Conservation (phyloP, 2,329 filamentous ascomycete genomes). For the Pseudohalonectria lignicola region DNA sequence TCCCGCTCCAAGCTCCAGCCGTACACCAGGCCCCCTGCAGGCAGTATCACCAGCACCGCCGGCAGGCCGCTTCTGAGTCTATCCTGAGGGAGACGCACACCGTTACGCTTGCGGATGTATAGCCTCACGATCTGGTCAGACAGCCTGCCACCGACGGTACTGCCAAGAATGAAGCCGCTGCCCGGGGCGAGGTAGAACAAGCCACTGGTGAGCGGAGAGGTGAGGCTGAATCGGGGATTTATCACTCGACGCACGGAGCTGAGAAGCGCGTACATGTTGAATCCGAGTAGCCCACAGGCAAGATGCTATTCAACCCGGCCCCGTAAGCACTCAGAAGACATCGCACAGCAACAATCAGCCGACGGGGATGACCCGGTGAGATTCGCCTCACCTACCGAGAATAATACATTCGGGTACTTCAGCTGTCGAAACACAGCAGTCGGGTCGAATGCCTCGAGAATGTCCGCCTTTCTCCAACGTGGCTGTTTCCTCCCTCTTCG, state of each 20-base stretch:
- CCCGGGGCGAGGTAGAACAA: constrained; percentile 69
- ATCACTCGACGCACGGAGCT: constrained; percentile 63
- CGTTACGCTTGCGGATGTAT: constrained; percentile 48
- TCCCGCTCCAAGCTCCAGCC: constrained; percentile 38
- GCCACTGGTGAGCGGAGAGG: constrained; percentile 53
- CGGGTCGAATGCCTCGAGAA: constrained; percentile 4
- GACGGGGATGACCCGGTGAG: too few species aligned
- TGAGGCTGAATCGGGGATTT: constrained; percentile 62
- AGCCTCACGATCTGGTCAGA: constrained; percentile 56
- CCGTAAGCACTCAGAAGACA: too few species aligned
- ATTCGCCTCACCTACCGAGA: too few species aligned
- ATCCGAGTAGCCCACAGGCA: constrained; percentile 46
- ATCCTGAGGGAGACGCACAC: constrained; percentile 56
- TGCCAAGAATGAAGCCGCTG: constrained; percentile 57
- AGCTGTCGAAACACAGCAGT: constrained; percentile 3
- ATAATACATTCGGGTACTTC: constrained; percentile 2
- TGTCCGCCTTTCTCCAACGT: not conserved
- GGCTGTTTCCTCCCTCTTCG: not conserved
- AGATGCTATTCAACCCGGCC: constrained; percentile 8
- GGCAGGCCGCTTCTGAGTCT: constrained; percentile 47
- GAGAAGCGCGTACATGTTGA: constrained; percentile 53
- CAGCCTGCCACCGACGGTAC: constrained; percentile 61
- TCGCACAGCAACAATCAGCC: too few species aligned
- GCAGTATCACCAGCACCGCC: constrained; percentile 46
- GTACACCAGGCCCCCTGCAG: constrained; percentile 53